Percentiles rank a stretch among this genome's conserved stretches.
phyloP scores from a whole-genome alignment of 1,284 basidiomycete genomes.

The Leccinum subrobustum region DNA sequence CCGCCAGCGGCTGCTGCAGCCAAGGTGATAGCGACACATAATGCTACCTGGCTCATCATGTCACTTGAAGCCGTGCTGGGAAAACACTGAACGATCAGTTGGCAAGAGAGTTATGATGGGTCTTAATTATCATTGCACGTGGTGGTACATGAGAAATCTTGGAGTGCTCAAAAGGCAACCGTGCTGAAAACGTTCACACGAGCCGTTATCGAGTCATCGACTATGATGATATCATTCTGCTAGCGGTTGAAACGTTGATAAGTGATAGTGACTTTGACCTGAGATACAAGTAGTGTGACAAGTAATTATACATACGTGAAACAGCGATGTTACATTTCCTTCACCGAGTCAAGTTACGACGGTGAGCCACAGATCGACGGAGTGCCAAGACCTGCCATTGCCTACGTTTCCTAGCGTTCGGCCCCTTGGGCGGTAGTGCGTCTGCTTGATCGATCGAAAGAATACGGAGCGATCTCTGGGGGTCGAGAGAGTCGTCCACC shows the following conservation, averaged over 20 bases:
- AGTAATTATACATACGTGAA: background rate
- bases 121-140: background rate
- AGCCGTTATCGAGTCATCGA: background rate
- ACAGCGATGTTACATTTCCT: background rate
- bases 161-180: background rate
- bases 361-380: conserved; percentile 28
- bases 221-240: background rate
- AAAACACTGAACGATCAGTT: background rate
- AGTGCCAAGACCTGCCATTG: conserved; percentile 31
- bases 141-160: background rate
- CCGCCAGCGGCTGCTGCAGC: background rate
- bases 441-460: conserved; percentile 30
- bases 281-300: background rate
- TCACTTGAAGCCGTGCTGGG: background rate
- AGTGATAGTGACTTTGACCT: background rate
- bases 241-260: background rate
- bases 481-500: conserved; percentile 67
- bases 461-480: conserved; percentile 41
- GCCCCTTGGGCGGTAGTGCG: conserved; percentile 14
- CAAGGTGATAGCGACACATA: conserved; percentile 5
- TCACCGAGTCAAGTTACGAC: conserved; percentile 17
- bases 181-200: background rate
- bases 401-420: conserved; percentile 29
- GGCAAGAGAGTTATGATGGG: background rate
- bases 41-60: conserved; percentile 12